Percentiles rank a stretch among this genome's conserved stretches.
Evolutionary conservation across 768 basidiomycete genomes (phyloP).

Genomic region (Kwoniella shandongensis): DNA sequence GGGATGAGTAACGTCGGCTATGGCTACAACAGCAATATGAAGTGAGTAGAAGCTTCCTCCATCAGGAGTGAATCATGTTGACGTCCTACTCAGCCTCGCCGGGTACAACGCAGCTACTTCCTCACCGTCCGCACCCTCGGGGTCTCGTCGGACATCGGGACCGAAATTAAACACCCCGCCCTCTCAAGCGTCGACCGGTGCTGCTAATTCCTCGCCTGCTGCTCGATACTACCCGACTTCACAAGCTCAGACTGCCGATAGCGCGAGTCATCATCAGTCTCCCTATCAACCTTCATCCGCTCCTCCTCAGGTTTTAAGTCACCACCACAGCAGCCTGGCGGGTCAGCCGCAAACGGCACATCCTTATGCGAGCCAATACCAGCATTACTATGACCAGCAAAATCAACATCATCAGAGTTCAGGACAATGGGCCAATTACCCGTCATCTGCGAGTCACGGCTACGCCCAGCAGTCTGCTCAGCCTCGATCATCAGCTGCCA

Average conservation of each 20-base stretch:
- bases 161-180: constrained; percentile 19
- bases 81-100: constrained; percentile 6
- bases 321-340: constrained; percentile 11
- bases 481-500: constrained; percentile 5
- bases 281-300: constrained; percentile 25
- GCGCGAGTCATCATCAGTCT: constrained; percentile 13
- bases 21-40: constrained; percentile 16
- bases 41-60: constrained; percentile 5
- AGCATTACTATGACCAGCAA: constrained; percentile 21
- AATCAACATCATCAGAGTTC: constrained; percentile 9
- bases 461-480: constrained; percentile 14
- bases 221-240: constrained; percentile 17
- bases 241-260: constrained; percentile 9
- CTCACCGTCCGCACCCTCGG: constrained; percentile 17
- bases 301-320: constrained; percentile 17
- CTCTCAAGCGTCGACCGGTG: constrained; percentile 2
- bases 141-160: constrained; percentile 19
- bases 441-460: constrained; percentile 1
- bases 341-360: constrained; percentile 25
- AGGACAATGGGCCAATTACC: constrained; percentile 19
- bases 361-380: constrained; percentile 18
- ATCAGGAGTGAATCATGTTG: neutral
- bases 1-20: constrained; percentile 18
- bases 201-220: constrained; percentile 18
- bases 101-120: constrained; percentile 13